Base-by-base conservation (phyloP, 2,329 filamentous ascomycete genomes). In the Grosmannia huntii region DNA sequence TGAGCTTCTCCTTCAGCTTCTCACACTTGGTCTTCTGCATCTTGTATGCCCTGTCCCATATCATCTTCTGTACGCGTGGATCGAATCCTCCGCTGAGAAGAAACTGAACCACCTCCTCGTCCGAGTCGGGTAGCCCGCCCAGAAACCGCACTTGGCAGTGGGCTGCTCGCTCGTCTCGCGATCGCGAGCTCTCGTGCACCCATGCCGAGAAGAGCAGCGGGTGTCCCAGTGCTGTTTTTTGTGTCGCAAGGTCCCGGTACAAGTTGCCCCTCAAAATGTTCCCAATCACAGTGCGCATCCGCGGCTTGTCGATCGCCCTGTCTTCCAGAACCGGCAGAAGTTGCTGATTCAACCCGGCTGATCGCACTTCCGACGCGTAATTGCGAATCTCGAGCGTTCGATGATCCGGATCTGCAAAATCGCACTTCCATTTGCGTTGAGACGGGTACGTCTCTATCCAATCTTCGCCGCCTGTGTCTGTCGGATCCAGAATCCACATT, bases 371-470 rank as follows among this genome's bases (percentile, higher is more conserved):
- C 0, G 70, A 68, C 0, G 79, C 78, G 9, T 70, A 69, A 4
- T 72, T 75, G 4, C 78, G 73, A 5, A 90, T 75, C 62, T 90
- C 86, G 27, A 91, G 83, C 0, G 83, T 87, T 2, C 84, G 74
- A 51, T 86, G 76, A 41, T 75, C 57, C 60, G 66, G 61, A 9
- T 81, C 76, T 0, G 66, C 44, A 28, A 75, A 75, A 38, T 79
- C 73, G 28, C 76, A 78, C 0, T 74, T 60, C 75, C 87, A 90
- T 64, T 92, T 92, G 0, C 76, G 69, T 60, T 92, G 89, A 0
- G 85, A 89, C 0, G 73, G 75, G 58, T 76, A 82, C 0, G 85
- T 81, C 58, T 84, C 76, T 49, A 90, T 87, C 85, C 84, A 88
- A 19, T 82, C 69, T 0, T 73, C 66, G 1, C 76, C 70, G 0